These are phyloP conservation scores for Aegilops longissima DNA, from an alignment of 176 grass and related monocot species.

Conservation along the genomic window DNA sequence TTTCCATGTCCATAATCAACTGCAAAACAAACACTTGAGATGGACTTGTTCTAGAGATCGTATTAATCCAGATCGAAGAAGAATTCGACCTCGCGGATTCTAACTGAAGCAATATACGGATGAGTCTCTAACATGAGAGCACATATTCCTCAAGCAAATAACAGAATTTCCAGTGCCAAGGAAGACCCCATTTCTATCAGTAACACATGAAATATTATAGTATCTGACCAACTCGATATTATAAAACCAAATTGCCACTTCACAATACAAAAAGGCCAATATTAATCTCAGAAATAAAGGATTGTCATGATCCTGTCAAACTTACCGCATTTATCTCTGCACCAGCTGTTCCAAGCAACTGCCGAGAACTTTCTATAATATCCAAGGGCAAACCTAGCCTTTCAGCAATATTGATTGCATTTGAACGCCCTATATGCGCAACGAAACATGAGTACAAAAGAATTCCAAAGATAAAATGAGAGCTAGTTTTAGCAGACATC, in stretches of 20 bases:
- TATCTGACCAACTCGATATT: background rate
- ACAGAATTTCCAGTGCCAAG: background rate
- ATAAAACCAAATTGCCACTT: background rate
- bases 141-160: conserved; percentile 11
- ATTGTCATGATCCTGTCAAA: background rate
- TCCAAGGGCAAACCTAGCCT: conserved; percentile 57
- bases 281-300: conserved; percentile 13
- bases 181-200: conserved; percentile 1
- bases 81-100: background rate
- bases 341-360: conserved; percentile 64
- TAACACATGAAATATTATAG: background rate
- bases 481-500: background rate
- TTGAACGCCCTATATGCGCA: conserved; percentile 64
- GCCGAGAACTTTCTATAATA: conserved; percentile 49
- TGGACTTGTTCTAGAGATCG: conserved; percentile 20
- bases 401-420: conserved; percentile 77
- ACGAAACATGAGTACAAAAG: conserved; percentile 15
- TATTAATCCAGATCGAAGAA: conserved; percentile 12
- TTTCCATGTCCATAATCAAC: conserved; percentile 86
- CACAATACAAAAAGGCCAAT: background rate
- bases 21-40: conserved; percentile 37
- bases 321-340: conserved; percentile 71
- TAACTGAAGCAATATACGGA: background rate
- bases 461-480: conserved; percentile 26
- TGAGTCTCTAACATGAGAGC: background rate